Percentiles rank a stretch among this genome's conserved stretches.
phyloP scores from a whole-genome alignment of 352 stramenopile species.

The Globisporangium carolinianum region DNA sequence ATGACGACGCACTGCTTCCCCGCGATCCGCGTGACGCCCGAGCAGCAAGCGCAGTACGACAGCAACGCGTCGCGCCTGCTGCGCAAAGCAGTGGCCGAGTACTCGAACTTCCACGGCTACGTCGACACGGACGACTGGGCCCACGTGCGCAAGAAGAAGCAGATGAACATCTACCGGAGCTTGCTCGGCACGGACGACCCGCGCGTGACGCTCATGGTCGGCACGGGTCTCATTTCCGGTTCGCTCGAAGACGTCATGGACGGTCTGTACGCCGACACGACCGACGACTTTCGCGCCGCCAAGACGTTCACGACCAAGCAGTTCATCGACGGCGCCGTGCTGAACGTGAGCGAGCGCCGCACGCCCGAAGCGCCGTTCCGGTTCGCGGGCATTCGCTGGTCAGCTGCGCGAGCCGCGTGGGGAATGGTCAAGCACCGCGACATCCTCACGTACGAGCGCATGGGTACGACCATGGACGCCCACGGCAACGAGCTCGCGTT shows the following conservation, averaged over 20 bases:
- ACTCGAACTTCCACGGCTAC: conserved; percentile 11
- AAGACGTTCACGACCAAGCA: conserved; percentile 28
- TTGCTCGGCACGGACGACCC: conserved; percentile 4
- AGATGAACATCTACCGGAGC: conserved; percentile 14
- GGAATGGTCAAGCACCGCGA: conserved; percentile 16
- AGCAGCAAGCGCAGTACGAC: conserved; percentile 10
- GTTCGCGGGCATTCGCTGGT: conserved; percentile 46
- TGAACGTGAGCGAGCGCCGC: conserved; percentile 23
- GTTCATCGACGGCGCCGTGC: conserved; percentile 25
- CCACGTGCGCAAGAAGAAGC: conserved; percentile 9
- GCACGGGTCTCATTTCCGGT: conserved; percentile 9
- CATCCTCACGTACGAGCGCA: conserved; percentile 20
- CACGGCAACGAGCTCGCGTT: conserved; percentile 15
- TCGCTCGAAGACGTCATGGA: conserved; percentile 29
- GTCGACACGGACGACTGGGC: conserved; percentile 12
- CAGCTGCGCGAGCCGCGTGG: conserved; percentile 17
- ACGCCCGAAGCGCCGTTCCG: conserved; percentile 25
- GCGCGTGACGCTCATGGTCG: conserved; percentile 13
- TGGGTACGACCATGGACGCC: conserved; percentile 7
- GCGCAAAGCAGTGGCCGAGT: conserved; percentile 7
- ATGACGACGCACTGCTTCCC: conserved; percentile 5
- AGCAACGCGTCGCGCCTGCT: conserved; percentile 2
- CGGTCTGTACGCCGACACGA: conserved; percentile 39
- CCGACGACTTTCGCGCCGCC: conserved; percentile 24
- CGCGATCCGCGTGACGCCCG: conserved; percentile 2